Percentiles rank a stretch among this genome's conserved stretches.
These are phyloP conservation scores for Bisporella sp. DNA, from an alignment of 2,329 filamentous ascomycete species.

Conservation along the genomic window DNA sequence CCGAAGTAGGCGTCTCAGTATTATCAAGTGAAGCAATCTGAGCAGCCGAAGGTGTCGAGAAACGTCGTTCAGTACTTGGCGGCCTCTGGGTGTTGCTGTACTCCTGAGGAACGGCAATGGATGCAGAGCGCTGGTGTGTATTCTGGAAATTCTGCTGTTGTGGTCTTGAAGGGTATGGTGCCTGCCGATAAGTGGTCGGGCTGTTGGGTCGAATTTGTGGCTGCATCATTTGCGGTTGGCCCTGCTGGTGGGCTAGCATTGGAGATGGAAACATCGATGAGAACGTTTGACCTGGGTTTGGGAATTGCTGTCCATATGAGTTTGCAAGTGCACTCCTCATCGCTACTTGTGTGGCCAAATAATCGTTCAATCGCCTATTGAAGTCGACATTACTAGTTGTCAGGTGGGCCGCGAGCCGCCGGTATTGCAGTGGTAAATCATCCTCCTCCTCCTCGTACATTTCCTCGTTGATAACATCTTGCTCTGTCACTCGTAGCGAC, in stretches of 20 bases:
- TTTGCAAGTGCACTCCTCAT: slow-evolving; percentile 41
- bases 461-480: slow-evolving; percentile 83
- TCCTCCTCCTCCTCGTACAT: slow-evolving; percentile 97
- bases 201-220: slow-evolving; percentile 8
- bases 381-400: slow-evolving; percentile 17
- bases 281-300: background rate
- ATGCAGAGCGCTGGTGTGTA: slow-evolving; percentile 36
- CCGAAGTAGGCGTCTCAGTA: slow-evolving; percentile 11
- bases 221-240: slow-evolving; percentile 13
- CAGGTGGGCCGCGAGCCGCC: slow-evolving; percentile 54
- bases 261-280: slow-evolving; percentile 17
- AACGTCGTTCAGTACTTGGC: background rate
- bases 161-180: slow-evolving; percentile 33
- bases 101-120: slow-evolving; percentile 35
- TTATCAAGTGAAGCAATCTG: background rate
- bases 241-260: slow-evolving; percentile 19
- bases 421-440: slow-evolving; percentile 61
- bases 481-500: slow-evolving; percentile 71
- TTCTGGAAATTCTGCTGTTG: slow-evolving; percentile 25
- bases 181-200: slow-evolving; percentile 30
- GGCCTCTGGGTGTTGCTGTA: slow-evolving; percentile 9
- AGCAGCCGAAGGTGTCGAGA: slow-evolving; percentile 1
- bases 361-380: slow-evolving; percentile 31
- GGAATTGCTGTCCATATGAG: slow-evolving; percentile 25
- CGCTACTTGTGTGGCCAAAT: slow-evolving; percentile 50